Evolutionary conservation across 805 yeast species (phyloP).

Genomic region (Sungouiella thailandica): DNA sequence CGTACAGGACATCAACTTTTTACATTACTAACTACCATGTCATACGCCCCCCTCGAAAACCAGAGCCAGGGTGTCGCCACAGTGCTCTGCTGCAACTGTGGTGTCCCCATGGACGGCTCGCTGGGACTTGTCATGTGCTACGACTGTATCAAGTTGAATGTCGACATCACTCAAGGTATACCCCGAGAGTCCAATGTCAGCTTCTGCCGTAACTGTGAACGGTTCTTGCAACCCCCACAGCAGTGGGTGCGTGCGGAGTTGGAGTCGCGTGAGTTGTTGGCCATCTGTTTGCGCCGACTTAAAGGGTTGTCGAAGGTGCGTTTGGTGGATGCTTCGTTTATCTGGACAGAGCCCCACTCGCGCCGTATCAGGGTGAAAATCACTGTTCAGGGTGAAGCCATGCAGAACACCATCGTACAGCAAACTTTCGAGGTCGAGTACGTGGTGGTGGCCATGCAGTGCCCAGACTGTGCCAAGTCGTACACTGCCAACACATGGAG

Average conservation of each 20-base stretch:
- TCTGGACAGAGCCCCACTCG: constrained; percentile 99
- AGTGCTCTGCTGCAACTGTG: constrained; percentile 96
- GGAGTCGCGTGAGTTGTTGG: constrained; percentile 89
- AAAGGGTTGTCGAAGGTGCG: constrained; percentile 85
- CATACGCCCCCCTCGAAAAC: constrained; percentile 14
- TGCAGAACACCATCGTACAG: constrained; percentile 85
- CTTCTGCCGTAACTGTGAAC: constrained; percentile 95
- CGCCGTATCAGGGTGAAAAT: constrained; percentile 87
- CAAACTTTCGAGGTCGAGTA: constrained; percentile 94
- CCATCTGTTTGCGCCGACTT: constrained; percentile 81
- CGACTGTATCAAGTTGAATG: constrained; percentile 92
- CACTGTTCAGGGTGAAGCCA: constrained; percentile 96
- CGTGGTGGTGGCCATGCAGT: constrained; percentile 91
- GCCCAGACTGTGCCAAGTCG: constrained; percentile 97
- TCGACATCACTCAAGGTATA: constrained; percentile 85
- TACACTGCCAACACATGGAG: constrained; percentile 97
- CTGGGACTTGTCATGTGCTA: constrained; percentile 91
- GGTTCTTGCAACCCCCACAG: constrained; percentile 90
- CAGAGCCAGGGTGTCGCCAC: constrained; percentile 53
- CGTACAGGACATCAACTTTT: too few species aligned
- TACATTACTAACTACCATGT: constrained; percentile 13
- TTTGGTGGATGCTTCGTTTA: constrained; percentile 86
- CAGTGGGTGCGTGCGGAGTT: constrained; percentile 90
- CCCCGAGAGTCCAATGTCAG: constrained; percentile 93
- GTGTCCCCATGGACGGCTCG: constrained; percentile 96